These are phyloP conservation scores for Adansonia madagascariensis DNA, from an alignment of 441 rosid species.

Conservation along the genomic window DNA sequence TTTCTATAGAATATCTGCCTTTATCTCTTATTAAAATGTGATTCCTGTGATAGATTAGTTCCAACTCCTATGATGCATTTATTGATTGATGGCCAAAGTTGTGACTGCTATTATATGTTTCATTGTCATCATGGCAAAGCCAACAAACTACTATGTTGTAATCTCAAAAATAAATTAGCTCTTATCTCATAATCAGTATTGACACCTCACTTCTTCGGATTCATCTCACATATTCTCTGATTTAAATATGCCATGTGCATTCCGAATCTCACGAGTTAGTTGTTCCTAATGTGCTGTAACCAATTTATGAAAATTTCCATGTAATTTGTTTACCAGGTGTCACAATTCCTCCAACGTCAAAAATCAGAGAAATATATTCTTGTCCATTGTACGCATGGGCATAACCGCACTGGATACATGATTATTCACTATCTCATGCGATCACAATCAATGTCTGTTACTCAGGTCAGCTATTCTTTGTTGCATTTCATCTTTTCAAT, in stretches of 20 bases:
- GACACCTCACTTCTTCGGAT: background rate
- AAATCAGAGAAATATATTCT: conserved; percentile 63
- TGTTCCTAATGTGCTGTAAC: conserved; percentile 5
- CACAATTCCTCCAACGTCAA: conserved; percentile 70
- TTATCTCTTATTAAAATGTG: conserved; percentile 11
- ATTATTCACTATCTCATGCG: conserved; percentile 94
- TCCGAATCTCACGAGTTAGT: background rate
- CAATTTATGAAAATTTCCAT: background rate
- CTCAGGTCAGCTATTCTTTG: conserved; percentile 56
- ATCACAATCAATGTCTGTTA: conserved; percentile 71
- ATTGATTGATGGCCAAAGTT: background rate
- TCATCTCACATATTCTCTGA: background rate
- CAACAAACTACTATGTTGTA: background rate
- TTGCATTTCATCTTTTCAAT: background rate
- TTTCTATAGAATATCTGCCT: background rate
- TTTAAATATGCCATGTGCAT: background rate
- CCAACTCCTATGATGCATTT: background rate
- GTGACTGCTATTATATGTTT: conserved; percentile 9
- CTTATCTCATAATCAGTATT: conserved; percentile 1
- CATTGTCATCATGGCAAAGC: background rate
- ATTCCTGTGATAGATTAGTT: conserved; percentile 10
- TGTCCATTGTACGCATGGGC: conserved; percentile 94
- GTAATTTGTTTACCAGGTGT: conserved; percentile 53
- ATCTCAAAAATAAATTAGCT: background rate
- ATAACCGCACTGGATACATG: conserved; percentile 98